Evolutionary conservation across 2,329 filamentous ascomycete genomes (phyloP).

Genomic region (Venturia aucupariae): DNA sequence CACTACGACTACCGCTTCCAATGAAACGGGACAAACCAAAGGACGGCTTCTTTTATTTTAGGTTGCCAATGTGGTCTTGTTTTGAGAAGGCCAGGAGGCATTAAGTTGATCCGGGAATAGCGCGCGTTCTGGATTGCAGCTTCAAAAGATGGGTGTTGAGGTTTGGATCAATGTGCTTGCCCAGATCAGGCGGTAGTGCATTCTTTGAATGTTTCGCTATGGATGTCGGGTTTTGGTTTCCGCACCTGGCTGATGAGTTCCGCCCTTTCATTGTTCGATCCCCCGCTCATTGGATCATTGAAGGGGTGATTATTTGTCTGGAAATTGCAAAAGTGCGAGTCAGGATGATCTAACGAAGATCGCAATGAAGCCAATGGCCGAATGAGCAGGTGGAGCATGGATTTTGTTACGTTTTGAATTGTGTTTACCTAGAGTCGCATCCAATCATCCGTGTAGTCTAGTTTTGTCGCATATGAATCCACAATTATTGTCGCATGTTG

Average conservation of each 20-base stretch:
- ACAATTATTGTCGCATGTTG: neutral
- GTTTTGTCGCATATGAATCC: neutral
- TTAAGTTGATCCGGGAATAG: neutral
- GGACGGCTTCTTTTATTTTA: too few relatives aligned
- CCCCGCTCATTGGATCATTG: too few relatives aligned
- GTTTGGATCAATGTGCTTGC: neutral
- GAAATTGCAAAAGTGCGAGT: neutral
- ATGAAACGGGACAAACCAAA: too few relatives aligned
- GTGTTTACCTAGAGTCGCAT: neutral
- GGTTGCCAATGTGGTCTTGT: too few relatives aligned
- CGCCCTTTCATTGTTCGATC: too few relatives aligned
- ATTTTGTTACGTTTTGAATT: neutral
- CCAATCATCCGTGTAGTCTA: neutral
- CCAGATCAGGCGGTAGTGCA: too few relatives aligned
- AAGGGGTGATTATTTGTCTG: neutral
- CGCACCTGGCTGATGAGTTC: too few relatives aligned
- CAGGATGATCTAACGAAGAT: neutral
- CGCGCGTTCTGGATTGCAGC: neutral
- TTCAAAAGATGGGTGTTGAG: neutral
- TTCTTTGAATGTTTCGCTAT: too few relatives aligned
- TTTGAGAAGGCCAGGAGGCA: too few relatives aligned
- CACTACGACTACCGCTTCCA: too few relatives aligned
- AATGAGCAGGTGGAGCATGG: neutral
- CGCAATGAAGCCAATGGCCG: neutral
- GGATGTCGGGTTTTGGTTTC: too few relatives aligned